Percentiles rank a stretch among this genome's conserved stretches.
Evolutionary conservation across 169 alveolate genomes (phyloP).

Genomic region (Plasmodium chabaudi): DNA sequence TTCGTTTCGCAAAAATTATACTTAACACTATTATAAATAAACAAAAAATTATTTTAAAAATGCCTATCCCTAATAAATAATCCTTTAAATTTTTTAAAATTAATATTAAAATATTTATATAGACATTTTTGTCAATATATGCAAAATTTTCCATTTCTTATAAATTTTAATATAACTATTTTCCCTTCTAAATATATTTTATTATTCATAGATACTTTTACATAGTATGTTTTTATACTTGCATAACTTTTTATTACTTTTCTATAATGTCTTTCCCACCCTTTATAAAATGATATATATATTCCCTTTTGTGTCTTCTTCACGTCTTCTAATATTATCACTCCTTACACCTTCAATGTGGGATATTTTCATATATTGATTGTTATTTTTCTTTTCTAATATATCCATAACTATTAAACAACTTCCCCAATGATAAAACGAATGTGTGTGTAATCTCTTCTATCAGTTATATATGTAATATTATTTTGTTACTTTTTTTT

Average conservation of each 20-base stretch:
- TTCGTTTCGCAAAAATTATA: slow-evolving; percentile 53
- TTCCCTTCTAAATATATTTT: not conserved
- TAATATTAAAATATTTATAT: slow-evolving; percentile 35
- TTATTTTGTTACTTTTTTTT: not conserved
- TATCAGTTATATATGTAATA: no score
- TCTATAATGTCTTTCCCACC: not conserved
- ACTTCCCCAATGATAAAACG: not conserved
- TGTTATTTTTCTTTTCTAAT: not conserved
- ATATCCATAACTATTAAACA: not conserved
- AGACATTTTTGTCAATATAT: slow-evolving; percentile 72
- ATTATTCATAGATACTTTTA: slow-evolving; percentile 4
- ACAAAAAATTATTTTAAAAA: slow-evolving; percentile 40
- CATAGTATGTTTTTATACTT: not conserved
- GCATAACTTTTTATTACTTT: not conserved
- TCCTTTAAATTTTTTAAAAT: slow-evolving; percentile 51
- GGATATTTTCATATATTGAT: not conserved
- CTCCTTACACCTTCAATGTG: not conserved
- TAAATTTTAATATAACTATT: slow-evolving; percentile 4
- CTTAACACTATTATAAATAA: slow-evolving; percentile 50
- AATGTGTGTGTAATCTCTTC: no score
- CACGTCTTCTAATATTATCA: not conserved
- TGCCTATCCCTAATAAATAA: slow-evolving; percentile 38
- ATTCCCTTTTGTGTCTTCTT: not conserved
- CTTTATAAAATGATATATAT: not conserved
- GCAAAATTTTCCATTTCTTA: slow-evolving; percentile 75